These are phyloP conservation scores for Cordyceps fumosorosea DNA, from an alignment of 2,329 filamentous ascomycete species.

Conservation along the genomic window DNA sequence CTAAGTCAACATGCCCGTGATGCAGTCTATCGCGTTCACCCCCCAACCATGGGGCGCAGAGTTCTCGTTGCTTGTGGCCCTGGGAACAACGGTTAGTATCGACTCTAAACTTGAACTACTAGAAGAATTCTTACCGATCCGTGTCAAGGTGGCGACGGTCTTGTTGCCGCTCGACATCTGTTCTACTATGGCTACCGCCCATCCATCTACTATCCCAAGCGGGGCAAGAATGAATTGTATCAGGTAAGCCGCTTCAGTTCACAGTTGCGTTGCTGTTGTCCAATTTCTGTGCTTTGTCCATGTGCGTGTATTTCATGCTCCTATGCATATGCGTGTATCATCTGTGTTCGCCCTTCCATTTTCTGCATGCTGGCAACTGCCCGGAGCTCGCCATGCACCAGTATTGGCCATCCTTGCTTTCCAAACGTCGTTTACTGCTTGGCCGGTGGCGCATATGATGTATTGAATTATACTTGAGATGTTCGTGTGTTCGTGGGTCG, in stretches of 20 bases:
- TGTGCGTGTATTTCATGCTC: not conserved
- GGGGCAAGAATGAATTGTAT: constrained; percentile 84
- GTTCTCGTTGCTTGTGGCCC: constrained; percentile 90
- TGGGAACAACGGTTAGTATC: constrained; percentile 58
- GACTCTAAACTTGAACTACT: not conserved
- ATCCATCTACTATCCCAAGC: constrained; percentile 87
- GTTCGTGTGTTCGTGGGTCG: constrained; percentile 10
- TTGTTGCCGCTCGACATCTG: constrained; percentile 89
- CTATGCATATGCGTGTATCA: constrained; percentile 3
- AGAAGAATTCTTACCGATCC: not conserved
- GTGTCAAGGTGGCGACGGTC: constrained; percentile 76
- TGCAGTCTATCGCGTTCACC: constrained; percentile 77
- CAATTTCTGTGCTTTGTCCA: not conserved
- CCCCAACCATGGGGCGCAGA: constrained; percentile 60
- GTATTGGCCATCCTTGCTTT: not conserved
- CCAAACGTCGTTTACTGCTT: not conserved
- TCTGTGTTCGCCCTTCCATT: not conserved
- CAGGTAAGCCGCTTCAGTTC: constrained; percentile 44
- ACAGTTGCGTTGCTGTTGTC: not conserved
- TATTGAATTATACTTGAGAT: not conserved
- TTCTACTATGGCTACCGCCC: constrained; percentile 88
- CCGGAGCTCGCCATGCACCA: not conserved
- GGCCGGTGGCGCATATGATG: constrained; percentile 7
- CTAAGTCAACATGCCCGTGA: not conserved
- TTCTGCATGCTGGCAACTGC: not conserved